Conservation (phyloP, 139 green algal genomes). For the Medakamo hakoo region DNA sequence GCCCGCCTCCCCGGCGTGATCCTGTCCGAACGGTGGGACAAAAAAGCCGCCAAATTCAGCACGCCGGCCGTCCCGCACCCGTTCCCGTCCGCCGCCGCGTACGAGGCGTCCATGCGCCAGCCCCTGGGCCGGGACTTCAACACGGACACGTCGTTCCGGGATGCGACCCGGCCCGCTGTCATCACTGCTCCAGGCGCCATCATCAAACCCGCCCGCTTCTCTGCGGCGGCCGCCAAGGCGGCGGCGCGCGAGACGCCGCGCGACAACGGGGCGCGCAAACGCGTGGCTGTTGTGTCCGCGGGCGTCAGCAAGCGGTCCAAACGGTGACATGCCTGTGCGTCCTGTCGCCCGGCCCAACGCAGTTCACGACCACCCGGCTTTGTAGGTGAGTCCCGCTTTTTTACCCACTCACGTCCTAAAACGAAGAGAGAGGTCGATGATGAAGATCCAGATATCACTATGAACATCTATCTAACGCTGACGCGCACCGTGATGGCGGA, state of each 20-base stretch:
- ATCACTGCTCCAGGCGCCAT: conserved; percentile 57
- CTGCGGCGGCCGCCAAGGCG: conserved; percentile 1
- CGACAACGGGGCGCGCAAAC: background rate
- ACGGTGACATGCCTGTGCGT: background rate
- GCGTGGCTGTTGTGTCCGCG: conserved; percentile 1
- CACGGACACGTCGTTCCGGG: conserved; percentile 44
- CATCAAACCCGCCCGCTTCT: conserved; percentile 49
- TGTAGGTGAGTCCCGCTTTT: too few species aligned
- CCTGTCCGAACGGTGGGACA: conserved; percentile 78
- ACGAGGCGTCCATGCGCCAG: conserved; percentile 52
- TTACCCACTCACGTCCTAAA: too few species aligned
- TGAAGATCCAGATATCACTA: background rate
- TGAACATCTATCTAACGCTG: background rate
- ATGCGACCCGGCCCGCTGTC: conserved; percentile 67
- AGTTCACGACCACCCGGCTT: too few species aligned
- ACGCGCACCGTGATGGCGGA: background rate
- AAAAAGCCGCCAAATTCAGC: conserved; percentile 60
- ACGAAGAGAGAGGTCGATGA: too few species aligned
- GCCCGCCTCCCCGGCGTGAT: conserved; percentile 65
- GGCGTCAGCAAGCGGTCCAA: background rate
- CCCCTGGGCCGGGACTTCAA: conserved; percentile 85
- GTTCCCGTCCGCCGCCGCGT: conserved; percentile 39
- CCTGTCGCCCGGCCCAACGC: too few species aligned
- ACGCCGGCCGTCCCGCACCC: conserved; percentile 54
- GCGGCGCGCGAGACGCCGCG: too few species aligned